phyloP scores from a whole-genome alignment of 108 stramenopile genomes.

The Pelagomonas calceolata region DNA sequence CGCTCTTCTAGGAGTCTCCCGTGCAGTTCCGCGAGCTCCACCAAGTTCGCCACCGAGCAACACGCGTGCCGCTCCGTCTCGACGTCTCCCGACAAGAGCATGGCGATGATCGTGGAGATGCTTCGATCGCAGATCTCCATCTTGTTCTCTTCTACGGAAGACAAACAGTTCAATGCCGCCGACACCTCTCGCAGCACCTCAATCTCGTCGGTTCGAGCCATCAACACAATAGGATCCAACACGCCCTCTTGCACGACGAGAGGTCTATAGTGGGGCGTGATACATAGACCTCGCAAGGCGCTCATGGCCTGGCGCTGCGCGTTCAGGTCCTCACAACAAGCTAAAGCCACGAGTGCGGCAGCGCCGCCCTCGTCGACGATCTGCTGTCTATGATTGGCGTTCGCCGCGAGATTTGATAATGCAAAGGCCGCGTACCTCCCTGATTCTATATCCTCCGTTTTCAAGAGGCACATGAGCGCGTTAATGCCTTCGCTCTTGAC shows the following conservation, averaged over 20 bases:
- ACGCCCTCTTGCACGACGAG: slow-evolving; percentile 56
- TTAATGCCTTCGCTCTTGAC: slow-evolving; percentile 42
- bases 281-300: slow-evolving; percentile 58
- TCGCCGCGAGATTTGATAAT: slow-evolving; percentile 59
- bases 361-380: slow-evolving; percentile 61
- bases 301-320: slow-evolving; percentile 61
- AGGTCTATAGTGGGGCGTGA: slow-evolving; percentile 47
- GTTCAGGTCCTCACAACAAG: slow-evolving; percentile 63
- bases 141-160: slow-evolving; percentile 65
- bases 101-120: slow-evolving; percentile 58
- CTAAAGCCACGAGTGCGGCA: slow-evolving; percentile 53
- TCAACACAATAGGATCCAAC: slow-evolving; percentile 62
- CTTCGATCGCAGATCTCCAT: slow-evolving; percentile 63
- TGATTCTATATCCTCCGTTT: slow-evolving; percentile 46
- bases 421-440: slow-evolving; percentile 65
- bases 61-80: slow-evolving; percentile 61
- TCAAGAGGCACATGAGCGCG: slow-evolving; percentile 52
- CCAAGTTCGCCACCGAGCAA: slow-evolving; percentile 61
- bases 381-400: slow-evolving; percentile 46
- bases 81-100: slow-evolving; percentile 53
- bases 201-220: slow-evolving; percentile 58
- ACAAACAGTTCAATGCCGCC: slow-evolving; percentile 58
- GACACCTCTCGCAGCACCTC: slow-evolving; percentile 55
- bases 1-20: slow-evolving; percentile 54
- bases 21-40: slow-evolving; percentile 61